Percentiles rank a stretch among this genome's conserved stretches.
phyloP scores from a whole-genome alignment of 2,329 filamentous ascomycete species.

The Verticillium alfalfae region DNA sequence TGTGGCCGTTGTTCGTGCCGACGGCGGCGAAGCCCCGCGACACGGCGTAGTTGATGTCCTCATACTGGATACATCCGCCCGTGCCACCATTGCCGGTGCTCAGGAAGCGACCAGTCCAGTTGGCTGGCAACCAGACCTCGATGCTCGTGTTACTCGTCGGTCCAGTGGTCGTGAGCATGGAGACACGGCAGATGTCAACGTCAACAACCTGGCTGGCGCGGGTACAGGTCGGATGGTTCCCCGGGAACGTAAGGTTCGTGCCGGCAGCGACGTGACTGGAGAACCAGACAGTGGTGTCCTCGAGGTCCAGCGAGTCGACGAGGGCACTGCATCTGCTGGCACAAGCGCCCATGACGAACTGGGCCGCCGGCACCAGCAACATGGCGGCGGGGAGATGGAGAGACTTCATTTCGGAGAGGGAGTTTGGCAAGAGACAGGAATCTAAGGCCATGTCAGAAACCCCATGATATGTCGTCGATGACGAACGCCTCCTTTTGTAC shows the following conservation, averaged over 20 bases:
- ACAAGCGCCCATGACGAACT: constrained; percentile 4
- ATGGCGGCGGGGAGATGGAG: constrained; percentile 3
- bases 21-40: constrained; percentile 36
- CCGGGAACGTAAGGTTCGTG: constrained; percentile 29
- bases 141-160: constrained; percentile 35
- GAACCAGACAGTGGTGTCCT: constrained; percentile 26
- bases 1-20: constrained; percentile 44
- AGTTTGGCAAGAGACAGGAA: neutral
- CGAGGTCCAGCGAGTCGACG: constrained; percentile 20
- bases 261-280: constrained; percentile 29
- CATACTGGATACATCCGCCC: constrained; percentile 39
- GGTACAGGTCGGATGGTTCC: constrained; percentile 30
- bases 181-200: constrained; percentile 21
- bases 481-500: neutral
- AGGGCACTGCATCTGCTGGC: constrained; percentile 16
- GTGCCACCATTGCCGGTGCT: constrained; percentile 43
- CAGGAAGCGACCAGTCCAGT: constrained; percentile 39
- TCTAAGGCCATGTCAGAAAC: neutral
- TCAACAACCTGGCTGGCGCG: constrained; percentile 12
- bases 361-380: constrained; percentile 7
- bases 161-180: constrained; percentile 25
- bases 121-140: constrained; percentile 39
- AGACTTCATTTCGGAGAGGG: constrained; percentile 7
- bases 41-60: constrained; percentile 34
- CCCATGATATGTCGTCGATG: neutral